Evolutionary conservation across 257 asterid species (phyloP).

Genomic region (Solanum rostratum): DNA sequence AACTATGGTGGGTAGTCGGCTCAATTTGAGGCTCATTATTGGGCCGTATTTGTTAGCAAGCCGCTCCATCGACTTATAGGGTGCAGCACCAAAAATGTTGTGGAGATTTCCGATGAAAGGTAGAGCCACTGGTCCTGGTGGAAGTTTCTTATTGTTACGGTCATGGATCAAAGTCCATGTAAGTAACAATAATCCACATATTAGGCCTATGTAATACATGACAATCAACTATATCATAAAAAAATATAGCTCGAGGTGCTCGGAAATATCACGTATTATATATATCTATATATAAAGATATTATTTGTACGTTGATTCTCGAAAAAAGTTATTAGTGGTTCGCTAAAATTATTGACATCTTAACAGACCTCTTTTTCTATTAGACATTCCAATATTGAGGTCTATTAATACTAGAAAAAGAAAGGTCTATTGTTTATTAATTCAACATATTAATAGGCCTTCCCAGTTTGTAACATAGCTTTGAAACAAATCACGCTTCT

Average conservation of each 20-base stretch:
- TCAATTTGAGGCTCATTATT: constrained; percentile 48
- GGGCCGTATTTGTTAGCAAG: constrained; percentile 61
- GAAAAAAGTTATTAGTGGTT: no score
- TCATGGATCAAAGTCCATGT: background rate
- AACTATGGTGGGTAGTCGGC: constrained; percentile 42
- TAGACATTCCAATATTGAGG: no score
- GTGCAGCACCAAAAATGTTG: constrained; percentile 48
- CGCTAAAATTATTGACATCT: no score
- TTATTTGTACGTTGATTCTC: no score
- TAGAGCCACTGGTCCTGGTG: constrained; percentile 68
- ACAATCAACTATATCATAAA: background rate
- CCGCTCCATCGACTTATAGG: constrained; percentile 50
- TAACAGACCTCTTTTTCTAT: no score
- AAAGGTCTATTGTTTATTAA: no score
- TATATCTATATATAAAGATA: no score
- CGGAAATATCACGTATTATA: no score
- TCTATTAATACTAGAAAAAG: no score
- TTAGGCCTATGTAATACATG: background rate
- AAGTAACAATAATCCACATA: background rate
- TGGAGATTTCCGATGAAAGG: constrained; percentile 67
- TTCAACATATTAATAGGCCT: no score
- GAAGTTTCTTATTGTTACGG: constrained; percentile 19
- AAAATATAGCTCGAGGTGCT: background rate
- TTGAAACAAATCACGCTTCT: background rate
- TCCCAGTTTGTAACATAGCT: background rate